Base-by-base conservation (phyloP, 176 grass and related monocot species). In the Musa acuminata region DNA sequence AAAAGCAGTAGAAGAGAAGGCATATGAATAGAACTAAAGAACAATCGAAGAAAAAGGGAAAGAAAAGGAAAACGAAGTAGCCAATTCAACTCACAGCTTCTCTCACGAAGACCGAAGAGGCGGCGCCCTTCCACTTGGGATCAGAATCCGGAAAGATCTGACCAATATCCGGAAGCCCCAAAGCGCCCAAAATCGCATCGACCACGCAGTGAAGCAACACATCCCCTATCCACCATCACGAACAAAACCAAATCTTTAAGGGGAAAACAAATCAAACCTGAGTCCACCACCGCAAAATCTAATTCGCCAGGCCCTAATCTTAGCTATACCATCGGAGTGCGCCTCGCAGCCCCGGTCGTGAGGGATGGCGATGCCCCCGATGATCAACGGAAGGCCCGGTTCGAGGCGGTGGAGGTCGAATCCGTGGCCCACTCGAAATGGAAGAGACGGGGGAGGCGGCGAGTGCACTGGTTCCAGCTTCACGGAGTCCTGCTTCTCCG, bases 391-490 rank as follows among this genome's bases (percentile, higher is more conserved):
- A 72, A 99, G 81, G 43, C 51, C 79, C n/a, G 90, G 95, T 72
- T 99, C 95, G 62, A 99, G 95, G 73, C 95, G 90, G 78, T 99
- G 95, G 74, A 99, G 89, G 83, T 99, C 95, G 69, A 99, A 99
- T 8, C 95, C 95, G 69, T 99, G 95, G 4, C 90, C 95, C 0
- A 99, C 85, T 63, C 95, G 86, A 75, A 87, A 94, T 55, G 95
- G 95, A 59, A 91, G 91, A 48, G 95, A 86, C 8, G 95, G 95
- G 25, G 84, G 86, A 69, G 85, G 84, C 12, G 83, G 60, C 55
- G 64, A 60, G 55, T 77, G 49, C 13, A 55, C 1, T 4, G 75
- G 16, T 49, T 59, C 54, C 0, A 54, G 55, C 50, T 76, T 87
- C 49, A 91, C 76, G 24, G 86, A 71, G 5, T 89, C 84, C 84